Evolutionary conservation across 148 eudicot genomes (phyloP).

Genomic region (Pouteria glomerata): DNA sequence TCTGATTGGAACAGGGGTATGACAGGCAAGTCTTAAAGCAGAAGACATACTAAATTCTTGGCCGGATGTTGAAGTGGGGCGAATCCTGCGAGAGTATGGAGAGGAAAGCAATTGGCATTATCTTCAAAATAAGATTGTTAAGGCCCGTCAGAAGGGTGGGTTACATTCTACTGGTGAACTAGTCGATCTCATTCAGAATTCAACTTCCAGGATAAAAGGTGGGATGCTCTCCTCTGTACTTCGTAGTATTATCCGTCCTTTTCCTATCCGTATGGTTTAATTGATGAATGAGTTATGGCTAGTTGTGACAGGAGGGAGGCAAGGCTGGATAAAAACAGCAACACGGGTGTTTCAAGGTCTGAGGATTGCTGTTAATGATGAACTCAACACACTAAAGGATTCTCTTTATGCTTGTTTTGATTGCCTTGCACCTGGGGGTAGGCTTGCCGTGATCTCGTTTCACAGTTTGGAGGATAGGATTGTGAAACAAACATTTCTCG

Average conservation of each 20-base stretch:
- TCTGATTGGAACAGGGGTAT: slow-evolving; percentile 80
- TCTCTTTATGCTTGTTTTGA: slow-evolving; percentile 63
- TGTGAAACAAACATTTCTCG: slow-evolving; percentile 87
- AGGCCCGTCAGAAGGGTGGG: slow-evolving; percentile 80
- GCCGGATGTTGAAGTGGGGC: slow-evolving; percentile 76
- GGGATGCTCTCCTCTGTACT: not conserved
- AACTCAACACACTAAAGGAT: slow-evolving; percentile 65
- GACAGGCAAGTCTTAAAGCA: slow-evolving; percentile 85
- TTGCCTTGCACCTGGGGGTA: slow-evolving; percentile 82
- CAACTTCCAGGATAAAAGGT: slow-evolving; percentile 67
- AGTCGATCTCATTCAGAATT: slow-evolving; percentile 59
- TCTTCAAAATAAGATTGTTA: slow-evolving; percentile 72
- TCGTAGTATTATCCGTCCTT: not conserved
- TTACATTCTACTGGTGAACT: slow-evolving; percentile 72
- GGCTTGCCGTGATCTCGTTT: slow-evolving; percentile 95
- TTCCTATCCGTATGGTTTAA: not conserved
- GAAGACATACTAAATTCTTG: slow-evolving; percentile 86
- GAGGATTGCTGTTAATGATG: slow-evolving; percentile 95
- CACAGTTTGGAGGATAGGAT: slow-evolving; percentile 97
- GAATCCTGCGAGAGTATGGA: slow-evolving; percentile 85
- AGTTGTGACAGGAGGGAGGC: slow-evolving; percentile 68
- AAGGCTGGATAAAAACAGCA: slow-evolving; percentile 98
- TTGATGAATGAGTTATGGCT: not conserved
- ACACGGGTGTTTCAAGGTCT: slow-evolving; percentile 97
- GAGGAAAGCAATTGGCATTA: slow-evolving; percentile 90